Evolutionary conservation across 768 basidiomycete genomes (phyloP), one percentile per base, ranked within the genome.

Genomic region (Tubosaeta brunneosetosa): DNA sequence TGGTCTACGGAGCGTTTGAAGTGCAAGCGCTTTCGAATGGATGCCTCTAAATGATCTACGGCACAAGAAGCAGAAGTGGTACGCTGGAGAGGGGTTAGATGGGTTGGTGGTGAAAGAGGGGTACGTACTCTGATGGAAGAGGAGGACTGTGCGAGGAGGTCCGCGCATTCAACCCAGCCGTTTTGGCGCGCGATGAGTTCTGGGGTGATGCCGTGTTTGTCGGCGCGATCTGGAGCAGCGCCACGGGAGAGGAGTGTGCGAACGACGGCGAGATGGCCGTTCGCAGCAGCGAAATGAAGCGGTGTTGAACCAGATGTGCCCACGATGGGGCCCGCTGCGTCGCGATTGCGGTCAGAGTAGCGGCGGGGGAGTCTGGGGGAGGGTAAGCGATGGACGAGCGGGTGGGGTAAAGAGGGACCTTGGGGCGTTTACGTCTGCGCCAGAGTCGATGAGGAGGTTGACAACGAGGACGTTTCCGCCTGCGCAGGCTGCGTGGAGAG

Each of bases 351-450:
- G 66, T 86, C 85, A 36, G 85, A 86, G 64, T 88, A 90, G 52
- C 85, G 83, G 53, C 85, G 79, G 36, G 86, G 85, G 32, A 88
- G 75, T 62, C 89, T 89, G 54, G 50, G 22, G 6, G 3, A 19
- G 49, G 19, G 53, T 58, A 54, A 55, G 59, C 49, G 58, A 54
- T 38, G 33, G 49, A 50, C 45, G 2, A 31, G 22, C 22, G 36
- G 46, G 43, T 51, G 40, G 55, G 50, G 43, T 14, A 65, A 29
- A 17, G 51, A 67, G 80, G 55, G 49, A 90, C 89, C 94, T 84
- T 49, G 92, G 87, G 4, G 94, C 94, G 71, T 98, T 98, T 29
- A 97, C 95, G 66, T 99, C 97, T n/a, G 97, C 97, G 19, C 97
- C 95, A 52, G 84, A 76, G 55, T 97, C 91, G 63, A 99, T 88